Percentiles rank a stretch among this genome's conserved stretches.
These are phyloP conservation scores for Penicillium occitanis DNA, from an alignment of 2,329 filamentous ascomycete species.

Conservation along the genomic window DNA sequence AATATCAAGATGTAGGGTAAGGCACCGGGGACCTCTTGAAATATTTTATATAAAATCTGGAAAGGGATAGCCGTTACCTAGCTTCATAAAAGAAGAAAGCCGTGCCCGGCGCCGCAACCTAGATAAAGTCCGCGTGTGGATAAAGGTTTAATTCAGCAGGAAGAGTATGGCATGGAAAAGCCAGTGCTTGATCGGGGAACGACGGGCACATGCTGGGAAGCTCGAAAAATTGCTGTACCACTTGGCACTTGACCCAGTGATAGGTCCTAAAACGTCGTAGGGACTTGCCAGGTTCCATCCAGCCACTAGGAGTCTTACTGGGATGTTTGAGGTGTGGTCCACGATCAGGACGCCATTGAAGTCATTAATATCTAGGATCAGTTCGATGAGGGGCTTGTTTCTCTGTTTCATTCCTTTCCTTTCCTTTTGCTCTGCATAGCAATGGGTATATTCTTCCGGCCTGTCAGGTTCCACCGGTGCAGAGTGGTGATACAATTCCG, in stretches of 20 bases:
- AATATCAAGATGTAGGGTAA: slow-evolving; percentile 4
- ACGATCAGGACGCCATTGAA: not conserved
- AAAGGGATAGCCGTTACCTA: not conserved
- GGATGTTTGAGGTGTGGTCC: not conserved
- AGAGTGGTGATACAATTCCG: not conserved
- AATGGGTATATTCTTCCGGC: not conserved
- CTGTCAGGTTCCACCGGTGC: not conserved
- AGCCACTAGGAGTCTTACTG: not conserved
- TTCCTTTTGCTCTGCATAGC: not conserved
- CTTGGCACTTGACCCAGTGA: not conserved
- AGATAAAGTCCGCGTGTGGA: slow-evolving; percentile 14
- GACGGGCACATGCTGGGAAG: not conserved
- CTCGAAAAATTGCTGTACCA: not conserved
- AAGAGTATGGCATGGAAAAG: not conserved
- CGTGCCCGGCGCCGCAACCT: slow-evolving; percentile 15
- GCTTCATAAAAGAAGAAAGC: slow-evolving; percentile 1
- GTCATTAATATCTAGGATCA: not conserved
- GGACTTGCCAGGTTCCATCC: not conserved
- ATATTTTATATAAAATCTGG: not conserved
- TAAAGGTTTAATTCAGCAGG: slow-evolving; percentile 15
- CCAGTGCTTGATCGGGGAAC: slow-evolving; percentile 13
- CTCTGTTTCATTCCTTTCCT: not conserved
- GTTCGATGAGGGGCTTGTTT: not conserved
- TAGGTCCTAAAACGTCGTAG: not conserved
- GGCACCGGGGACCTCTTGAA: not conserved